Evolutionary conservation across 768 basidiomycete genomes (phyloP).

Genomic region (Strobilomyces dryophilus): DNA sequence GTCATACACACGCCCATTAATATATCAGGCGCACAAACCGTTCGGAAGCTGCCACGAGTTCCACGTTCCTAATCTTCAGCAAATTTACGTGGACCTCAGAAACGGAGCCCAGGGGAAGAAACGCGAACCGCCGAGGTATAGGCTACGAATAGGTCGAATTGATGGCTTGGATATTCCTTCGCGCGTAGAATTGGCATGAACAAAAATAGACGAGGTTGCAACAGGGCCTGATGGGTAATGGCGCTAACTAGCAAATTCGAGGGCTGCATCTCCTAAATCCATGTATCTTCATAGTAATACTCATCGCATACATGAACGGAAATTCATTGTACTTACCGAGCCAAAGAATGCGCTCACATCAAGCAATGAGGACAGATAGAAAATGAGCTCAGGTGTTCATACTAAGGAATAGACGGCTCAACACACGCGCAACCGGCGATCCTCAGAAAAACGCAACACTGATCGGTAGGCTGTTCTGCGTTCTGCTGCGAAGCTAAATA

Average conservation of each 20-base stretch:
- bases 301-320: not conserved
- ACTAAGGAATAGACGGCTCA: not conserved
- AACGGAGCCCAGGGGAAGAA: not conserved
- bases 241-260: not conserved
- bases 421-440: conserved; percentile 9
- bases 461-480: not conserved
- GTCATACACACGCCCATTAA: not conserved
- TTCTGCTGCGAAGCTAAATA: not conserved
- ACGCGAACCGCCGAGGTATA: not conserved
- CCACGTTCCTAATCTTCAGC: not conserved
- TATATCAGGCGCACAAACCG: not conserved
- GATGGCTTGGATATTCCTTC: not conserved
- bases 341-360: not conserved
- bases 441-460: conserved; percentile 6
- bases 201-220: not conserved
- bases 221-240: not conserved
- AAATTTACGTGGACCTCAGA: not conserved
- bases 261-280: not conserved
- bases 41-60: conserved; percentile 1
- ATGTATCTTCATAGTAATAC: not conserved
- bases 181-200: conserved; percentile 1
- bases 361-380: not conserved
- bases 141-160: conserved; percentile 1
- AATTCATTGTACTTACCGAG: conserved; percentile 1
- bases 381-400: not conserved